Evolutionary conservation across 164 flowering plant species (phyloP), one percentile per base, ranked within the genome.

Genomic region (Cinnamomum chago): DNA sequence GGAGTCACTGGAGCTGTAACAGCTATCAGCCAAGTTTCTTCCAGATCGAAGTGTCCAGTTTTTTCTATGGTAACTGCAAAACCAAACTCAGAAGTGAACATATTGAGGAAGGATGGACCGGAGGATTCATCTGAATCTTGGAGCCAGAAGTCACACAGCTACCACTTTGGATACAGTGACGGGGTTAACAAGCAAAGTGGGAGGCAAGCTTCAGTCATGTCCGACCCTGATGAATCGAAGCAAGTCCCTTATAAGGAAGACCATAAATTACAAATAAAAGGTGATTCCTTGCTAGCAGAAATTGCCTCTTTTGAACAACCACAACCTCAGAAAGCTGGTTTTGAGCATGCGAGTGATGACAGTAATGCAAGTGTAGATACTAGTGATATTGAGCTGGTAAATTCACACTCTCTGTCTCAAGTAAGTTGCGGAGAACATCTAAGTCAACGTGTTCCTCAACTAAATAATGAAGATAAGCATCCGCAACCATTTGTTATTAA

Each of bases 71-170:
- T 25, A 62, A 64, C 60, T 23, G 77, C 75, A 22, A 74, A 78
- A 72, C 28, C 77, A 40, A 68, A 70, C 68, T 20, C 72, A n/a
- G 70, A 81, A 72, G 68, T 22, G 20, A 74, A 68, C 52, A 47
- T 69, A 62, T 27, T 70, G 73, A 77, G 51, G 68, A 76, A 77
- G 72, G 52, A 75, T 30, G 81, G 80, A 51, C 11, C 65, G 72
- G 72, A 81, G 55, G 72, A 68, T 3, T 25, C 72, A 23, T 62
- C 33, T 74, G 58, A 68, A 50, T 17, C 68, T 23, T 60, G 23
- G 24, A 60, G 28, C 58, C 69, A 30, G 28, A 24, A 52, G 47
- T 70, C 17, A 14, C 68, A 24, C 9, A n/a, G 20, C 22, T 28
- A 65, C 28, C 5, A 9, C 50, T 28, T 23, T 5, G 50, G 17